Evolutionary conservation across 2,329 filamentous ascomycete species (phyloP).

Genomic region (Talaromyces islandicus): DNA sequence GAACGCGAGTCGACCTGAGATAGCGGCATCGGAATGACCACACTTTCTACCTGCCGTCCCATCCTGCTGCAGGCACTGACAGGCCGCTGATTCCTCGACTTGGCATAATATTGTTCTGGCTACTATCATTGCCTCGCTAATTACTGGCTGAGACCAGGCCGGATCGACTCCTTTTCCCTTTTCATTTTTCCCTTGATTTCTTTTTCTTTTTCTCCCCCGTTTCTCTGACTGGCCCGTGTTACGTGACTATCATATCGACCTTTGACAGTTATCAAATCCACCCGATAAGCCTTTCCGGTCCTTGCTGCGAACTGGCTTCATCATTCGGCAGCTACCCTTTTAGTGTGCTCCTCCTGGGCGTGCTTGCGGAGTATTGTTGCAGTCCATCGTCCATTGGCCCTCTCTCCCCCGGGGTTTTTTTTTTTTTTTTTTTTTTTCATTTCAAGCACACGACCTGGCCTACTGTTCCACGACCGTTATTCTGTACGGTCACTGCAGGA

Average conservation of each 20-base stretch:
- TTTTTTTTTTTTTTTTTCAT: background rate
- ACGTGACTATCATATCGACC: background rate
- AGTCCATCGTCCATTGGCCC: background rate
- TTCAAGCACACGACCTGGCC: background rate
- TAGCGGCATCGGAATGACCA: constrained; percentile 19
- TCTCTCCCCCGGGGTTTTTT: background rate
- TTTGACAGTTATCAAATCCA: background rate
- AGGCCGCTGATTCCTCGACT: constrained; percentile 12
- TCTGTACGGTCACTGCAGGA: background rate
- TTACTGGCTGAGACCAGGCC: too few relatives aligned
- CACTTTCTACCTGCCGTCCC: constrained; percentile 22
- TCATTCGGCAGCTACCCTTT: background rate
- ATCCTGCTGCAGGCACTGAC: constrained; percentile 25
- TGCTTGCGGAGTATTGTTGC: background rate
- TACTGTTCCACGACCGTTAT: background rate
- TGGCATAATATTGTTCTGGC: background rate
- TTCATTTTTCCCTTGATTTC: background rate
- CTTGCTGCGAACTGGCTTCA: background rate
- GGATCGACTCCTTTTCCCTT: background rate
- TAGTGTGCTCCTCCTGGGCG: background rate
- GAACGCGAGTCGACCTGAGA: constrained; percentile 1
- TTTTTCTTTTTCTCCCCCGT: background rate
- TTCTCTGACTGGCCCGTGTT: constrained; percentile 1
- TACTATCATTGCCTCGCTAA: background rate
- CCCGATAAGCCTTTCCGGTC: background rate